Base-by-base conservation (phyloP, 768 basidiomycete genomes). In the Favolaschia claudopus region DNA sequence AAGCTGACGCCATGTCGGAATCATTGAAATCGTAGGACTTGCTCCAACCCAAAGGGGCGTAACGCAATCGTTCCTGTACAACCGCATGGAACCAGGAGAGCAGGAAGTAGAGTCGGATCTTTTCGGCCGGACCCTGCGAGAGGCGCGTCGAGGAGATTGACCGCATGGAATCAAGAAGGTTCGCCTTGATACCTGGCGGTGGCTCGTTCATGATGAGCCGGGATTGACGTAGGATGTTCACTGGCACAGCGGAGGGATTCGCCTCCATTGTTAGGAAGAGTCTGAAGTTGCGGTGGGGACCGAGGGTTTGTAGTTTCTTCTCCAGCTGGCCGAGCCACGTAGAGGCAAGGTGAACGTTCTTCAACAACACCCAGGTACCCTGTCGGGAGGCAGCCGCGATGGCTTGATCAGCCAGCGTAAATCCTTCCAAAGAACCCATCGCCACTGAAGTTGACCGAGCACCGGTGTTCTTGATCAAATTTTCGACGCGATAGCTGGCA, bases 51-150 rank as follows among this genome's bases (percentile, higher is more conserved):
- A 99, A 79, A 7, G 97, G 97, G 9, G 89, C 92, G 72, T 98
- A 99, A 37, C 96, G 92, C 13, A 99, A 81, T 60, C 97, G 93
- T 74, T 99, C 97, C 76, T 97, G 96, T 1, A 99, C 89, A 19
- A 99, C 87, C 13, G 97, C 96, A 69, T 99, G 97, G 90, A 99
- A 97, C 96, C 96, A 99, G 1, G 97, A 93, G 28, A 99, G 85
- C 31, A 98, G 81, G 89, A 98, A 98, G 76, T 96, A 96, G 43
- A 99, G 74, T 6, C 97, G 87, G 36, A 89, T 82, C 73, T 97
- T 97, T 76, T 99, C 97, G 3, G 88, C 89, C 8, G 96, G 96
- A 6, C 96, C 97, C 70, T 91, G 86, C 1, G 86, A 77, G 43
- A 96, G 82, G 22, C 92, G 88, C 10, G 87, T 75, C 0, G 89